Conservation (phyloP, 2,329 filamentous ascomycete species). For the Phialophora chinensis region DNA sequence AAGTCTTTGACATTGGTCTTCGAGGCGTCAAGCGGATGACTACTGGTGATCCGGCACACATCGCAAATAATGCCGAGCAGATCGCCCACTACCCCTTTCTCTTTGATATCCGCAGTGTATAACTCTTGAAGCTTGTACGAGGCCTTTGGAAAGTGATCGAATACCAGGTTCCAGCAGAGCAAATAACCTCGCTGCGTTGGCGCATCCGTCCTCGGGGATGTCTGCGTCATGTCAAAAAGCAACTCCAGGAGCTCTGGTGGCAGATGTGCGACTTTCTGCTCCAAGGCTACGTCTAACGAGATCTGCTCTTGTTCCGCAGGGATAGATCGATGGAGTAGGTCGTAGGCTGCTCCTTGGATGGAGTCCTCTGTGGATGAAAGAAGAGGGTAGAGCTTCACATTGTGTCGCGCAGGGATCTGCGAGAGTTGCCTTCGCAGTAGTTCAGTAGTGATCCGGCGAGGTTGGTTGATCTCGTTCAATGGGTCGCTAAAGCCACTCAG, state of each 20-base stretch:
- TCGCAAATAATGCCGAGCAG: constrained; percentile 83
- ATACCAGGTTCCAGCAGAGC: constrained; percentile 86
- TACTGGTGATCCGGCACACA: constrained; percentile 78
- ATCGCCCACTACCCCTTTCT: constrained; percentile 67
- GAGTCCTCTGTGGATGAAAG: constrained; percentile 75
- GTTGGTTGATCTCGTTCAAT: constrained; percentile 53
- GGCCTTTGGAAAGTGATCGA: constrained; percentile 79
- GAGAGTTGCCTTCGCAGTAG: constrained; percentile 73
- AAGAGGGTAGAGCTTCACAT: constrained; percentile 73
- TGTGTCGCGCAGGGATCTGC: constrained; percentile 52
- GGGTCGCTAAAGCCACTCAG: constrained; percentile 67
- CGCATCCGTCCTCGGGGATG: constrained; percentile 70
- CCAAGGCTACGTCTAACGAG: constrained; percentile 72
- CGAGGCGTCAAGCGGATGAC: constrained; percentile 70
- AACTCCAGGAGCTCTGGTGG: constrained; percentile 86
- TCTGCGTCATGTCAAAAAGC: constrained; percentile 73
- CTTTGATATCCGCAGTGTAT: constrained; percentile 79
- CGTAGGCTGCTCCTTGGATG: constrained; percentile 81
- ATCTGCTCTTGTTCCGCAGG: constrained; percentile 79
- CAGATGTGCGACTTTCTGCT: constrained; percentile 65
- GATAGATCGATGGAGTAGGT: constrained; percentile 78
- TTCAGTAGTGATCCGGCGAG: constrained; percentile 75
- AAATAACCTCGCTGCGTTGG: constrained; percentile 77
- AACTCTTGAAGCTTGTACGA: constrained; percentile 82
- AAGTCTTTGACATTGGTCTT: constrained; percentile 74